These are phyloP conservation scores for Aschersonia sp. DNA, from an alignment of 2,329 filamentous ascomycete genomes.

Conservation along the genomic window DNA sequence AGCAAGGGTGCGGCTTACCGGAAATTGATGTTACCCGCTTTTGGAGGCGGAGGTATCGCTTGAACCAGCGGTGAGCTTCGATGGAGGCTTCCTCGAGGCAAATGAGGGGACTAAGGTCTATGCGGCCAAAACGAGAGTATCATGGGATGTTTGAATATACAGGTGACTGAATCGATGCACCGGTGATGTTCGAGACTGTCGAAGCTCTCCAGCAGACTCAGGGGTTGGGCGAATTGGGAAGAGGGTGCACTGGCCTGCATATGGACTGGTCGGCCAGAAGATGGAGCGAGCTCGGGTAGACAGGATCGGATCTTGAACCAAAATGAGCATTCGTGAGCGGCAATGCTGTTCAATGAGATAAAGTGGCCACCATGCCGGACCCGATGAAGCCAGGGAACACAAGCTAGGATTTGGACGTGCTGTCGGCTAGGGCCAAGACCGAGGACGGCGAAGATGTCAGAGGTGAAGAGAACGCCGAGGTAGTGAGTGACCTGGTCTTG, in stretches of 20 bases:
- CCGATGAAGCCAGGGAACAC: background rate
- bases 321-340: slow-evolving; percentile 2
- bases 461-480: too few species aligned
- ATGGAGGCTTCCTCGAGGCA: background rate
- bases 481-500: too few species aligned
- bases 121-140: background rate
- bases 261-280: slow-evolving; percentile 1
- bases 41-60: background rate
- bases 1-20: background rate
- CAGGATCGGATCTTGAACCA: slow-evolving; percentile 7
- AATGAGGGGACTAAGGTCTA: background rate
- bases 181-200: background rate
- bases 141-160: background rate
- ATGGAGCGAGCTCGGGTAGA: slow-evolving; percentile 4
- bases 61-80: background rate
- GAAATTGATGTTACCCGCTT: background rate
- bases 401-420: slow-evolving; percentile 2
- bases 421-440: slow-evolving; percentile 3
- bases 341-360: slow-evolving; percentile 1
- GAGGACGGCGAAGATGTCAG: too few species aligned
- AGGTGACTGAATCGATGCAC: slow-evolving; percentile 2
- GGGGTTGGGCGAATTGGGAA: slow-evolving; percentile 1
- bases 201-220: background rate
- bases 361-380: slow-evolving; percentile 3
- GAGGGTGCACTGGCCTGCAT: slow-evolving; percentile 1